Base-by-base conservation (phyloP, 106 monocot species). In the Chionographis japonica region DNA sequence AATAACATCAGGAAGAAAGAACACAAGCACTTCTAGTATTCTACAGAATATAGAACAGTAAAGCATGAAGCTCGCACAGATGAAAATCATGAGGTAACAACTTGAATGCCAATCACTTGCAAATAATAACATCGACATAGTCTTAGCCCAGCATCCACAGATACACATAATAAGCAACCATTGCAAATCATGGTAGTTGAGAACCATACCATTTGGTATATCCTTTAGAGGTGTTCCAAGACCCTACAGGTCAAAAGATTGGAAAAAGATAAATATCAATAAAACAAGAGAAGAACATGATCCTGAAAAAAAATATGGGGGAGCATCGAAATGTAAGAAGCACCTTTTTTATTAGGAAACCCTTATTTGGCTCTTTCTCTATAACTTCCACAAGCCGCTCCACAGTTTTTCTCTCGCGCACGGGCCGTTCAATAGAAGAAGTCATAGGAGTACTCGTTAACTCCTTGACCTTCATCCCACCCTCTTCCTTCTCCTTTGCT, bases 371-470 rank as follows among this genome's bases (percentile, higher is more conserved):
- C 70, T 72, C 86, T 80, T 89, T 92, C 51, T 97, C 95, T 74
- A 97, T 87, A 52, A 85, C 83, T 76, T 92, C 95, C 43, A 97
- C 95, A 67, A 97, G 68, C 68, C 95, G 84, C 77, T 97, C 86
- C 57, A 97, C 95, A 43, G 82, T 82, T 75, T 89, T 92, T 63
- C 95, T 97, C 79, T 97, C 95, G 52, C 95, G 86, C 50, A 88
- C 81, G 69, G 89, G 86, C 46, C 87, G 79, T 4, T 86, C 90
- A 52, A 42, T 50, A 35, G 74, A 73, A 59, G 72, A 77, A 57
- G 75, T 16, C n/a, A 64, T 16, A n/a, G 70, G 78, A 80, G 60
- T 80, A n/a, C 51, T 73, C 3, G 68, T 12, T n/a, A 58, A 10
- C 7, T 66, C 70, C 63, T 36, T 40, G 36, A n/a, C 62, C 13